These are phyloP conservation scores for Microdochium paspali DNA, from an alignment of 2,329 filamentous ascomycete species.

Conservation along the genomic window DNA sequence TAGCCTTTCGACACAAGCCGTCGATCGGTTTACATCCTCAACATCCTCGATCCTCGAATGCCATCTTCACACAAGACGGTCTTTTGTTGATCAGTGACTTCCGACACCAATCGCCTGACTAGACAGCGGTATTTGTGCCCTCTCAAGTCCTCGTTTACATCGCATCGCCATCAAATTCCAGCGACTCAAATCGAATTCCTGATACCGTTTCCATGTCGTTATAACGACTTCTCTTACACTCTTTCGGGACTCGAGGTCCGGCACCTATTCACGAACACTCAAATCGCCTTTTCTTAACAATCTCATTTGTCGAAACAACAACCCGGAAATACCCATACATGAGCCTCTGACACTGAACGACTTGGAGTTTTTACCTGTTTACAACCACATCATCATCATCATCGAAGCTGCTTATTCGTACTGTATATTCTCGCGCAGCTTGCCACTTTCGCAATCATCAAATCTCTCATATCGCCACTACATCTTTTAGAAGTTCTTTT, in stretches of 20 bases:
- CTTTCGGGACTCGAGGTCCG: slow-evolving; percentile 17
- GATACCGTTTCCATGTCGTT: slow-evolving; percentile 28
- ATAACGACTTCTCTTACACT: slow-evolving; percentile 29
- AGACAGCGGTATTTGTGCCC: not conserved
- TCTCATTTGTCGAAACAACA: slow-evolving; percentile 24
- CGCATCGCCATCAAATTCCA: not conserved
- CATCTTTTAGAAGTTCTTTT: not conserved
- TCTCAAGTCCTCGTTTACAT: not conserved
- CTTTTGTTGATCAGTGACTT: not conserved
- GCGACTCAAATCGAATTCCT: not conserved
- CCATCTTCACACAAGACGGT: not conserved
- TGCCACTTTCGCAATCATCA: slow-evolving; percentile 4
- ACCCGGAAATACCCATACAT: slow-evolving; percentile 29
- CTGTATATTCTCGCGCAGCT: slow-evolving; percentile 21
- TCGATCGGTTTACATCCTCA: not conserved
- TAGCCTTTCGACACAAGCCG: not conserved
- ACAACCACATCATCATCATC: slow-evolving; percentile 9
- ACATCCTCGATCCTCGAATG: not conserved
- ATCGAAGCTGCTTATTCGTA: not conserved
- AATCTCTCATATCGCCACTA: slow-evolving; percentile 4
- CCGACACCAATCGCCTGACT: not conserved
- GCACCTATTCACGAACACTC: slow-evolving; percentile 19
- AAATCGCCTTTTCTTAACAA: slow-evolving; percentile 8
- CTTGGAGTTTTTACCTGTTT: slow-evolving; percentile 26
- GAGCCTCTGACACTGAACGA: slow-evolving; percentile 36